Base-by-base conservation (phyloP, 768 basidiomycete genomes). In the Neoboletus magnificus region DNA sequence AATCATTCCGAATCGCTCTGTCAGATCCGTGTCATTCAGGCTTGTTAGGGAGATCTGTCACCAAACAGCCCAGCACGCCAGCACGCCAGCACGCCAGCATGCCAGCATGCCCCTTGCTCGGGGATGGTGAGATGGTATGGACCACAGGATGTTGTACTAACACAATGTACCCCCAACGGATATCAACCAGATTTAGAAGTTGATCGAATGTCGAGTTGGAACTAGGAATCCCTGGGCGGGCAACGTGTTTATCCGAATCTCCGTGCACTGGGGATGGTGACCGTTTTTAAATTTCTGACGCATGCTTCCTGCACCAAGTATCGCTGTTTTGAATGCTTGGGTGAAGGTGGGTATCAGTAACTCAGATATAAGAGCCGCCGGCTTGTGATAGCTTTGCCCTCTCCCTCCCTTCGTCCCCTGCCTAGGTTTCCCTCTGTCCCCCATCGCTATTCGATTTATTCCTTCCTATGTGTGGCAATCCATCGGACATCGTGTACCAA, bases 321-420 rank as follows among this genome's bases (percentile, higher is more conserved):
- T 18, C 4, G 18, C 52, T 16, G 7, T 37, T 50, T n/a, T 29
- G 48, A 16, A 23, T 23, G 15, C 22, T 16, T 29, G 11, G n/a
- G 10, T 23, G 16, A 39, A 25, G 47, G 20, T 20, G 29, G 36
- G 22, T 32, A 12, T 39, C 8, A 22, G n/a, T 15, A 12, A 16
- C n/a, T 20, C n/a, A 33, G 13, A 45, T 60, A 53, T 62, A 64
- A 50, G 18, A 11, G 23, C 11, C 20, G 39, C 20, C 2, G 20
- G 20, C 29, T 43, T 22, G 30, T 41, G 11, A 32, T 37, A 13
- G 3, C 10, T 1, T 25, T 42, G 9, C 18, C 13, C 22, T 37
- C 41, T 10, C n/a, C 42, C 22, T 27, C 23, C 23, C n/a, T 22
- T n/a, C 33, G 7, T 10, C 30, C 11, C 7, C 12, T 5, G 1